Base-by-base conservation (phyloP, 164 flowering plant species). In the Protea cynaroides region DNA sequence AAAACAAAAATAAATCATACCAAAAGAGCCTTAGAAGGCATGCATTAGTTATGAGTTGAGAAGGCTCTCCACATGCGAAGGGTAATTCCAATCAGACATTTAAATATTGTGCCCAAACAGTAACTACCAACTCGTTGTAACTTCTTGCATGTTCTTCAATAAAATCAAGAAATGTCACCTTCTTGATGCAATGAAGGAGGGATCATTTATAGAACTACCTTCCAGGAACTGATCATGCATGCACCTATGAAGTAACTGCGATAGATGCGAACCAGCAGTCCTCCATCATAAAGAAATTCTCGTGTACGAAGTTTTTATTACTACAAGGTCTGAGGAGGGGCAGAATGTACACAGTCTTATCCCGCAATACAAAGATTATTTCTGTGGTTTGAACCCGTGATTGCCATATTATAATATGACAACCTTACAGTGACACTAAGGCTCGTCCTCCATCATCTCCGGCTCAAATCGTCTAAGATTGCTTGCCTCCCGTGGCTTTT, bases 21-120 rank as follows among this genome's bases (percentile, higher is more conserved):
- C n/a, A n/a, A n/a, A n/a, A n/a, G n/a, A n/a, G n/a, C n/a, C n/a
- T n/a, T n/a, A n/a, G n/a, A n/a, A n/a, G n/a, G n/a, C n/a, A n/a
- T n/a, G n/a, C n/a, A n/a, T n/a, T n/a, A n/a, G 98, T 75, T 87
- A 91, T 61, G 91, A 90, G 64, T 91, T 94, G 71, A 94, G 76
- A 58, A 94, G 82, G 76, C 97, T 91, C 76, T 94, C 97, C 62
- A 91, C 90, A 75, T 94, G 98, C 59, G 95, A 85, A 65, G 97
- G 96, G 77, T 94, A 97, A 74, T 91, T 91, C 98, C 98, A 94
- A 70, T 94, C 98, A 69, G 96, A 96, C 92, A 87, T 79, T 68
- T 91, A 68, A 71, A 94, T 87, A 73, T 94, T 94, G 24, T 96
- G 89, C 54, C 88, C 80, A n/a, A 65, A 94, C 88, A 38, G 97